Evolutionary conservation across 441 rosid genomes (phyloP), one percentile per base, ranked within the genome.

Genomic region (Gossypium trilobum): DNA sequence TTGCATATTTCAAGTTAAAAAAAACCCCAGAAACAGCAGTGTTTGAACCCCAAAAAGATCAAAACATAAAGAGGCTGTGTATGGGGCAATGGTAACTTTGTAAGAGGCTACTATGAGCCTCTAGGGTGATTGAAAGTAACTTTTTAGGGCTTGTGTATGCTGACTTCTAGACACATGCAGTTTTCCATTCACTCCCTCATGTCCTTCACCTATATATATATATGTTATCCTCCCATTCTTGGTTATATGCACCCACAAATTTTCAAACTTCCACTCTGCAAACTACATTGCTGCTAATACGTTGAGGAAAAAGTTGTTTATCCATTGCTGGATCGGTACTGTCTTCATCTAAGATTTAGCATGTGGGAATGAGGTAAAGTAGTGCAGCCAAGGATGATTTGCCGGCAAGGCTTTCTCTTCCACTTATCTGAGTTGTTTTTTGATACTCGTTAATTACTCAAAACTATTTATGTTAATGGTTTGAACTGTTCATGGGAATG

Each of bases 371-470:
- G 82, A 80, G 57, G 48, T 63, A 20, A 70, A 19, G 78, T 5
- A 42, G 57, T 82, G 85, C 75, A 84, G 87, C 85, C 85, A 84
- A 84, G 84, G 80, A 84, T 84, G 85, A 84, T 83, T 84, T 84
- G 85, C 84, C 85, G 87, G 65, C 42, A 22, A 48, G 36, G 55
- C 19, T 20, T 22, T 64, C 10, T 64, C 66, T 59, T 52, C 11
- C 27, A 17, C 22, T 6, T 29, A 60, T 60, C 65, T 27, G 5
- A 58, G 33, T 16, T 58, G 7, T 36, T 60, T 14, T 25, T 2
- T 23, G 29, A 11, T 58, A 13, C 29, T 8, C 29, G 10, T 55
- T 55, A 20, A 20, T 55, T 36, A 36, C 60, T 9, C 23, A 14
- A 58, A 27, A 56, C 61, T 56, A 27, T 59, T 50, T 59, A 13